Conservation (phyloP, 768 basidiomycete genomes). For the Coprinopsis strossmayeri region DNA sequence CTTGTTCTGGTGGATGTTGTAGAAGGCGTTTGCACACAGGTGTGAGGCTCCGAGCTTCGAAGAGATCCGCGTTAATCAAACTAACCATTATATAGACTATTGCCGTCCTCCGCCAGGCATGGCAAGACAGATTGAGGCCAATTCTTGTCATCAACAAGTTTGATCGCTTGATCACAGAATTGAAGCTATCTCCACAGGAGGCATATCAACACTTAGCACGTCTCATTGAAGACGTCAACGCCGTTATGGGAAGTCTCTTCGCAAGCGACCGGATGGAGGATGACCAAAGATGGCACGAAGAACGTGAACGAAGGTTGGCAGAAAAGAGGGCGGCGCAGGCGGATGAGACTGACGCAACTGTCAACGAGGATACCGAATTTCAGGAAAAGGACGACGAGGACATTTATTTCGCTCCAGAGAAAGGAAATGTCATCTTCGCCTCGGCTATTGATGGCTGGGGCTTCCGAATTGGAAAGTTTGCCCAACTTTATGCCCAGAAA, state of each 20-base stretch:
- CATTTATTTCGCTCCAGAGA: conserved; percentile 93
- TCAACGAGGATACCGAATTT: conserved; percentile 62
- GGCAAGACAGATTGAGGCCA: conserved; percentile 82
- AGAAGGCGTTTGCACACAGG: conserved; percentile 98
- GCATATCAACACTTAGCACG: conserved; percentile 93
- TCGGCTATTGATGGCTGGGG: conserved; percentile 98
- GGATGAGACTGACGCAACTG: conserved; percentile 54
- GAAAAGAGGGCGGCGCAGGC: conserved; percentile 66
- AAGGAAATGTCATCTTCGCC: conserved; percentile 94
- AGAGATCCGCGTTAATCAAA: background rate
- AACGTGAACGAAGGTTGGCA: conserved; percentile 75
- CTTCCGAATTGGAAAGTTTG: conserved; percentile 90
- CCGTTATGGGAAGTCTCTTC: conserved; percentile 96
- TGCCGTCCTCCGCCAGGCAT: conserved; percentile 90
- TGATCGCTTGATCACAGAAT: conserved; percentile 89
- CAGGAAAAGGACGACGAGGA: conserved; percentile 97
- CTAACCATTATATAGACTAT: conserved; percentile 58
- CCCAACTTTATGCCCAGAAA: conserved; percentile 85
- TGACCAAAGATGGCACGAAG: conserved; percentile 90
- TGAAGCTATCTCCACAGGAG: conserved; percentile 85
- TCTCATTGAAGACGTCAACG: conserved; percentile 95
- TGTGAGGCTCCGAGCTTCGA: conserved; percentile 23
- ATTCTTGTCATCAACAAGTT: conserved; percentile 97
- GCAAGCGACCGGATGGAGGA: conserved; percentile 96
- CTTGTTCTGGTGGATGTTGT: conserved; percentile 94